phyloP scores from a whole-genome alignment of 23 red algal species.

The Gracilaria domingensis region DNA sequence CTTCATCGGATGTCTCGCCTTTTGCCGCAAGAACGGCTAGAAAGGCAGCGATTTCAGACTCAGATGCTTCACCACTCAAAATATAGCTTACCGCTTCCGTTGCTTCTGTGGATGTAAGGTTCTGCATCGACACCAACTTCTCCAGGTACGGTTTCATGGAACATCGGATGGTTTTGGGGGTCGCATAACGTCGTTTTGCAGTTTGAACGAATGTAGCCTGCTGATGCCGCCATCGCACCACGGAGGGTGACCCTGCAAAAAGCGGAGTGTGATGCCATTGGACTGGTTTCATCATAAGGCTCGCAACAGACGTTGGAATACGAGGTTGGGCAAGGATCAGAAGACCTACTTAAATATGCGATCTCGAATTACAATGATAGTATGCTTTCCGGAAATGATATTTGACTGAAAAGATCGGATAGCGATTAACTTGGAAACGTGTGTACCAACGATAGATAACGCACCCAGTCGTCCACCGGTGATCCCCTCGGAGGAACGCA shows the following conservation, averaged over 20 bases:
- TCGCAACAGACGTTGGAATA: not conserved
- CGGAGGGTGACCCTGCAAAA: not conserved
- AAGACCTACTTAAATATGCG: not conserved
- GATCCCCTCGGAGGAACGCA: not conserved
- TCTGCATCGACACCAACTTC: slow-evolving; percentile 12
- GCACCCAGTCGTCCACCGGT: too few relatives aligned
- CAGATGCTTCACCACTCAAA: slow-evolving; percentile 53
- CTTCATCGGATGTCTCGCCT: slow-evolving; percentile 86
- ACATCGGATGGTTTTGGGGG: slow-evolving; percentile 8
- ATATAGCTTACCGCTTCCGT: slow-evolving; percentile 34
- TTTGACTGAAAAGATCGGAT: not conserved
- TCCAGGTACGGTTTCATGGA: slow-evolving; percentile 73
- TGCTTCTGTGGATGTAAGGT: slow-evolving; percentile 31
- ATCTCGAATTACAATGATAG: not conserved
- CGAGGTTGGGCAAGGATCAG: not conserved
- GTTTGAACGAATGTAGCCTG: not conserved
- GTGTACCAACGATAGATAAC: too few relatives aligned
- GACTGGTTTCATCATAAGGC: not conserved
- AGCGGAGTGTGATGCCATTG: not conserved
- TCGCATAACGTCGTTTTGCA: not conserved
- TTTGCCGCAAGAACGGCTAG: slow-evolving; percentile 85
- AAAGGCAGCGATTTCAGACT: slow-evolving; percentile 85
- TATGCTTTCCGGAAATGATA: not conserved
- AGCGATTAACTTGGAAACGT: not conserved
- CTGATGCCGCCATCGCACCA: not conserved